Conservation (phyloP, 495 filamentous ascomycete species). For the Patellaria atrata region DNA sequence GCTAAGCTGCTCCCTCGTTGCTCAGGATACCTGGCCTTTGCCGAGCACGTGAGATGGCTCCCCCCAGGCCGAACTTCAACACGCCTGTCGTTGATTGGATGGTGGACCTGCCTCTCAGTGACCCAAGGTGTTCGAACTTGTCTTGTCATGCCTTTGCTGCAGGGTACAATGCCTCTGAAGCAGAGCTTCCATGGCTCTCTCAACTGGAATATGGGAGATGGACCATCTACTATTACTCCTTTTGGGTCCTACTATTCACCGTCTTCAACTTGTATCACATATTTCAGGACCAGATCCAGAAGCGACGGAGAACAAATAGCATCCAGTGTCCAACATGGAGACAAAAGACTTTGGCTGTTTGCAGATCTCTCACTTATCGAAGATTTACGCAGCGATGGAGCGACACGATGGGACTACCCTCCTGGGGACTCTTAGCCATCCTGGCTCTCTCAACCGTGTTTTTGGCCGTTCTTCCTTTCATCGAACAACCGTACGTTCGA, state of each 20-base stretch:
- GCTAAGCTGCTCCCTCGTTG: no score
- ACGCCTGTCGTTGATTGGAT: no score
- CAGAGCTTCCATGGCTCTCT: constrained; percentile 1
- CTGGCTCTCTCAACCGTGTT: constrained; percentile 7
- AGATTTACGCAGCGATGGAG: not conserved
- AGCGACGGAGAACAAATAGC: not conserved
- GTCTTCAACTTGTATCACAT: constrained; percentile 3
- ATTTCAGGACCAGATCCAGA: not conserved
- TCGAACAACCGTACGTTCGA: constrained; percentile 6
- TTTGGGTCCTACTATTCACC: constrained; percentile 9
- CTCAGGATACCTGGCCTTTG: no score
- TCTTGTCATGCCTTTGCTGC: constrained; percentile 3
- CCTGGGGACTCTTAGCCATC: constrained; percentile 1
- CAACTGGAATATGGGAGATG: constrained; percentile 7
- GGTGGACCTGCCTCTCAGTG: constrained; percentile 6
- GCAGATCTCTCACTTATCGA: constrained; percentile 3
- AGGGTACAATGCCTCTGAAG: constrained; percentile 4
- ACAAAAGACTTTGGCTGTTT: constrained; percentile 2
- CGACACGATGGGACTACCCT: constrained; percentile 2
- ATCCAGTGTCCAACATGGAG: not conserved
- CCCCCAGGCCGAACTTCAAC: no score
- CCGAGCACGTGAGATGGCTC: no score
- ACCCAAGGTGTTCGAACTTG: constrained; percentile 3
- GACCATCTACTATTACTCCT: constrained; percentile 8
- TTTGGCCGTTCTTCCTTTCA: constrained; percentile 8